Evolutionary conservation across 495 filamentous ascomycete genomes (phyloP), one percentile per base, ranked within the genome.

Genomic region (Darksidea phi): DNA sequence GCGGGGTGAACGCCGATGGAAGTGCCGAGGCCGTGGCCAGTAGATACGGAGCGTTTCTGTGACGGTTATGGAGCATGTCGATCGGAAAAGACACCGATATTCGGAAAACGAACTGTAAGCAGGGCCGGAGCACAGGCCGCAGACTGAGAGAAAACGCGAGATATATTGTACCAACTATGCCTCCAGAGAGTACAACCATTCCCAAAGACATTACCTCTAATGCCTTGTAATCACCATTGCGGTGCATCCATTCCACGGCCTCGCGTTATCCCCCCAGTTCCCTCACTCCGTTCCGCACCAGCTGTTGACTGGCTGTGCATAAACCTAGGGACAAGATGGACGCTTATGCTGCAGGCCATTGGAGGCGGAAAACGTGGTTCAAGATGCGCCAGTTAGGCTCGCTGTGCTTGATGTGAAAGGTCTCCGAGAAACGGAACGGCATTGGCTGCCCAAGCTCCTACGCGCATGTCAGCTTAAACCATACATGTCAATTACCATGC

Each of bases 331-430:
- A 43, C 15, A 43, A 3, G 5, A 13, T 10, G 24, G 15, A 21
- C 10, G n/a, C 13, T 38, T 64, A 73, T n/a, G 69, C 67, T 20
- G 71, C 72, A 10, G 71, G 67, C 76, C 88, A 91, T 63, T 92
- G 80, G 57, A 97, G 80, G 66, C 86, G 86, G 84, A 96, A 97
- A 75, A 96, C 76, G 71, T 97, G 91, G 79, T 96, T 96, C 77
- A 85, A 85, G 69, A 97, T 86, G 72, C 82, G 95, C 79, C 85
- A 96, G 75, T 79, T 84, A 43, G 84, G 87, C n/a, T 74, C 76
- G 25, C 92, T 87, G 36, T 85, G 86, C 60, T 81, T 71, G 46
- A 97, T 84, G 67, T 91, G 88, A 81, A 96, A 97, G 26, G 77
- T 73, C 78, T 97, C 91, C 32, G 85, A 84, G 76, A 88, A 97